phyloP scores from a whole-genome alignment of 768 basidiomycete species.

The Lactarius vividus region DNA sequence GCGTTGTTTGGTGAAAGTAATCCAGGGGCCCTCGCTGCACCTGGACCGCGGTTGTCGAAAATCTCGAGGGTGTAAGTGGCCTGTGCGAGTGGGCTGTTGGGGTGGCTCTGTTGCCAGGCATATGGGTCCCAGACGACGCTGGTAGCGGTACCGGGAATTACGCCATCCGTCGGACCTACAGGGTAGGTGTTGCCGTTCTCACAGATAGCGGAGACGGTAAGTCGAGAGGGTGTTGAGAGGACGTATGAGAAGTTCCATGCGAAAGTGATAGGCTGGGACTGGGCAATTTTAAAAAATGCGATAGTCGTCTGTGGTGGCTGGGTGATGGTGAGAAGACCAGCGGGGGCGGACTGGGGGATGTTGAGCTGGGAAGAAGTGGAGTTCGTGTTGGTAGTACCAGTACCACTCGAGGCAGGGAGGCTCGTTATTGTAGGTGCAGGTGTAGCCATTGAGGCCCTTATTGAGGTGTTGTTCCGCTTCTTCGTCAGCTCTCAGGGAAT shows the following conservation, averaged over 20 bases:
- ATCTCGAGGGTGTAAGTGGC: constrained; percentile 77
- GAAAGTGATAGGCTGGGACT: constrained; percentile 72
- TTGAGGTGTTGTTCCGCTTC: neutral
- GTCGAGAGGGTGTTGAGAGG: constrained; percentile 61
- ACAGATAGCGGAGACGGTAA: constrained; percentile 81
- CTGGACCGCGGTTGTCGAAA: constrained; percentile 76
- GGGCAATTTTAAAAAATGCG: constrained; percentile 87
- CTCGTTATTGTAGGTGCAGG: neutral
- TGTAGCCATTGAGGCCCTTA: no score
- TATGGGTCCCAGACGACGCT: constrained; percentile 78
- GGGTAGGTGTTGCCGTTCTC: constrained; percentile 89
- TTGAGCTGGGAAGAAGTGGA: neutral
- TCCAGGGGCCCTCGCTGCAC: constrained; percentile 56
- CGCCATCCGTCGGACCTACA: constrained; percentile 73
- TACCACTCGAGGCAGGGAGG: neutral
- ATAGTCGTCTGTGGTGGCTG: constrained; percentile 78
- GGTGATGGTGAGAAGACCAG: constrained; percentile 69
- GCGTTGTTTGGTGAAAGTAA: constrained; percentile 65
- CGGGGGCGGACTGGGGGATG: constrained; percentile 53
- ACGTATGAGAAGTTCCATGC: constrained; percentile 87
- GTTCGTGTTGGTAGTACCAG: neutral
- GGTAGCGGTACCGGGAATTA: constrained; percentile 69
- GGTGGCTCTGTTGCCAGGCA: constrained; percentile 61
- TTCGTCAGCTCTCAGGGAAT: neutral
- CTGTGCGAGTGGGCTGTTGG: constrained; percentile 67